Evolutionary conservation across 306 rosid genomes (phyloP).

Genomic region (Glycine latifolia): DNA sequence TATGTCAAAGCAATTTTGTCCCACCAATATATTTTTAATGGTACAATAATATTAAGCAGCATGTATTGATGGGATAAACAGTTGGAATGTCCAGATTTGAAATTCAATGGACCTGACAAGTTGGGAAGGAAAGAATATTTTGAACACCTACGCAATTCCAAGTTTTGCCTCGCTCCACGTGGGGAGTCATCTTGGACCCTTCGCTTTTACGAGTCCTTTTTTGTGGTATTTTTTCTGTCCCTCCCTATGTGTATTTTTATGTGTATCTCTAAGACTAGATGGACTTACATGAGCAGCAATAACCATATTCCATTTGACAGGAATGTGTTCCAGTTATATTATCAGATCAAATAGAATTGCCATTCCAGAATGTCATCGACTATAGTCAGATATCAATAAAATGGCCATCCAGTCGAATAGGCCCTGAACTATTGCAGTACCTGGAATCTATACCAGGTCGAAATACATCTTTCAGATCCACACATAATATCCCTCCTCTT

Average conservation of each 20-base stretch:
- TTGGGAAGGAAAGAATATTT: conserved; percentile 83
- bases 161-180: conserved; percentile 95
- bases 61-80: conserved; percentile 66
- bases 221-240: conserved; percentile 72
- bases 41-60: conserved; percentile 42
- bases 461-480: conserved; percentile 37
- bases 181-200: conserved; percentile 99
- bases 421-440: conserved; percentile 84
- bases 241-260: not conserved
- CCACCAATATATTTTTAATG: not conserved
- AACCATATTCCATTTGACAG: conserved; percentile 54
- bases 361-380: conserved; percentile 93
- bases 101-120: conserved; percentile 84
- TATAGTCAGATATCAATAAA: conserved; percentile 88
- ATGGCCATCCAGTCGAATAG: conserved; percentile 90
- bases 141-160: conserved; percentile 84
- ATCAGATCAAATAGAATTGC: conserved; percentile 88
- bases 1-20: conserved; percentile 17
- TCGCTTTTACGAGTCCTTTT: conserved; percentile 89
- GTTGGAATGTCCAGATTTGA: conserved; percentile 97
- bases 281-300: conserved; percentile 27
- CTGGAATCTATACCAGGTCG: conserved; percentile 92
- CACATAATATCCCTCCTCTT: not conserved
- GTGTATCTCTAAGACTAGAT: not conserved
- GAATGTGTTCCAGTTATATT: conserved; percentile 93